Evolutionary conservation across 768 basidiomycete species (phyloP), one percentile per base, ranked within the genome.

Genomic region (Harrya chromipes): DNA sequence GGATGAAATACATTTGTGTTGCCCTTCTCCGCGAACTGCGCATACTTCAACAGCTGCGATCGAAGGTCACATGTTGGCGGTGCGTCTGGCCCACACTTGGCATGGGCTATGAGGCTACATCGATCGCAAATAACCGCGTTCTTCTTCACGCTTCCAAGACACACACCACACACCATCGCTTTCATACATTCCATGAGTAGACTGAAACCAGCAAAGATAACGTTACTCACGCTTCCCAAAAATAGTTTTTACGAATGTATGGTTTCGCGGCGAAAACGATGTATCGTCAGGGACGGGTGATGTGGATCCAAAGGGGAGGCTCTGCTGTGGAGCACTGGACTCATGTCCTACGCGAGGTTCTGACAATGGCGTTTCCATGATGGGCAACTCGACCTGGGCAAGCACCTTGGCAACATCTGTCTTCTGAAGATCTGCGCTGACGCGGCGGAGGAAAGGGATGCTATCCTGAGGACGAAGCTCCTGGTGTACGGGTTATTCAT

Each of bases 381-480:
- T 64, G 1, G 50, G 52, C 11, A 43, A 31, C 48, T 73, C 72
- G 47, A 77, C 63, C 35, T 66, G 65, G n/a, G 76, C 66, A 29
- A 77, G 61, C 52, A 81, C 78, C 43, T 81, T 81, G 43, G 79
- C 71, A 38, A 72, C 75, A 41, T 90, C 87, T 17, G 80, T 74
- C 67, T 86, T 89, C 52, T 88, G 85, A 47, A 91, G 64, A 61
- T 97, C 94, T 50, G 83, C 77, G 65, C 92, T 94, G 63, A 97
- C 86, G 4, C 94, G 86, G 26, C 93, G 85, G 12, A 97, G 75
- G 77, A 97, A 97, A 10, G 95, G 95, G 31, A 97, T 90, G 62
- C 90, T 94, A 63, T 98, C 95, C 62, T 97, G 89, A 41, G 88
- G 89, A 20, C 90, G 87, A 26, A 95, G 72, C 58, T 92, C 86